Percentiles rank a stretch among this genome's conserved stretches.
Evolutionary conservation across 139 green algal species (phyloP).

Genomic region (Volvox africanus): DNA sequence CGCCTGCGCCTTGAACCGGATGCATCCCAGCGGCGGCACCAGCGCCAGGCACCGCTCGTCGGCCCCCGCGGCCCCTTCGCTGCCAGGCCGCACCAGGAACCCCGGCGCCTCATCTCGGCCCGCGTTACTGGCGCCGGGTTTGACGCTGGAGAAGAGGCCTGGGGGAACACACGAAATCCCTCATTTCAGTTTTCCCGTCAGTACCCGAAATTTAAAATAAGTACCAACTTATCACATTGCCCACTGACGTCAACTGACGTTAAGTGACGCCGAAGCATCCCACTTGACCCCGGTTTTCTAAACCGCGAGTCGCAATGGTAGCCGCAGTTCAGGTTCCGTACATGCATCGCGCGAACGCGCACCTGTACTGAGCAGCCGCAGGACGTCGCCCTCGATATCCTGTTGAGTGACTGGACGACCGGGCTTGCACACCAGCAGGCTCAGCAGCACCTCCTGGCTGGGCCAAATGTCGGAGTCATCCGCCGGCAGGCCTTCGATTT

Average conservation of each 20-base stretch:
- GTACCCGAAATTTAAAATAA: no score
- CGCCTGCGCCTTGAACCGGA: constrained; percentile 68
- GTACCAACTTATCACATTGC: no score
- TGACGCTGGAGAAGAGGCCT: constrained; percentile 77
- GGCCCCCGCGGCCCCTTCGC: not conserved
- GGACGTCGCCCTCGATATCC: constrained; percentile 80
- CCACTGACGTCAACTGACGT: no score
- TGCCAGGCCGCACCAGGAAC: constrained; percentile 53
- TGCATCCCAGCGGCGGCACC: constrained; percentile 69
- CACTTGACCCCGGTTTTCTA: no score
- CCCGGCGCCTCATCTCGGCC: constrained; percentile 62
- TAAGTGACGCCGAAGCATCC: no score
- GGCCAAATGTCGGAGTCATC: constrained; percentile 69
- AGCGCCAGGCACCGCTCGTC: constrained; percentile 55
- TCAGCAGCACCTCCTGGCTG: constrained; percentile 59
- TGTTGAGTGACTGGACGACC: constrained; percentile 60
- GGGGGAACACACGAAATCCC: not conserved
- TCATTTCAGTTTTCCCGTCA: no score
- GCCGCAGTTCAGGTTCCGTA: not conserved
- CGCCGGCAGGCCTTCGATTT: constrained; percentile 61
- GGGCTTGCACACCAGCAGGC: constrained; percentile 55
- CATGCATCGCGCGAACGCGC: not conserved
- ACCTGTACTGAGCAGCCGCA: constrained; percentile 75
- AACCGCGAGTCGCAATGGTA: not conserved
- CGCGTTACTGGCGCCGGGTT: constrained; percentile 49